Conservation (phyloP, 129 eudicot genomes). For the Mikania micrantha region DNA sequence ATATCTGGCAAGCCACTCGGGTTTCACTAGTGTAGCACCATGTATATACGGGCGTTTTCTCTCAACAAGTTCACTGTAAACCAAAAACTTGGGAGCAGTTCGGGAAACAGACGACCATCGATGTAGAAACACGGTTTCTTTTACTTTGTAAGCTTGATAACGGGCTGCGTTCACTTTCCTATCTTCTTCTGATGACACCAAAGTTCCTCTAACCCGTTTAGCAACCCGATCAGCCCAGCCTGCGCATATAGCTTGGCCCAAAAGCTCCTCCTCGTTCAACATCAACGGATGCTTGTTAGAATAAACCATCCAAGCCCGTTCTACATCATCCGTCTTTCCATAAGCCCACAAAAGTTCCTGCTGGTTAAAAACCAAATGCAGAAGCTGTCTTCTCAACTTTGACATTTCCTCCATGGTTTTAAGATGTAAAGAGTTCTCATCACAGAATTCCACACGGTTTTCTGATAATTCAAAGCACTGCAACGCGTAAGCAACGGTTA, state of each 20-base stretch:
- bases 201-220: slow-evolving; percentile 40
- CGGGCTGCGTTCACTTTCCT: slow-evolving; percentile 51
- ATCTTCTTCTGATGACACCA: slow-evolving; percentile 43
- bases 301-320: slow-evolving; percentile 59
- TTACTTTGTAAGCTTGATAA: slow-evolving; percentile 59
- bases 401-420: slow-evolving; percentile 98
- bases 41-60: slow-evolving; percentile 71
- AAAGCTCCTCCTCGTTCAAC: slow-evolving; percentile 62
- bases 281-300: slow-evolving; percentile 48
- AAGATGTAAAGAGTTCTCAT: slow-evolving; percentile 39
- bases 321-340: slow-evolving; percentile 59
- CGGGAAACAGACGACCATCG: slow-evolving; percentile 62
- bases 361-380: slow-evolving; percentile 61
- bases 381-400: slow-evolving; percentile 79
- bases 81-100: slow-evolving; percentile 72
- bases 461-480: slow-evolving; percentile 72
- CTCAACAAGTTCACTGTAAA: slow-evolving; percentile 62
- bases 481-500: slow-evolving; percentile 66
- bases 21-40: slow-evolving; percentile 71
- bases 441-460: slow-evolving; percentile 49
- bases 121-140: slow-evolving; percentile 67
- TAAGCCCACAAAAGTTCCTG: slow-evolving; percentile 54
- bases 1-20: slow-evolving; percentile 75
- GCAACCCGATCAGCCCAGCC: slow-evolving; percentile 98
- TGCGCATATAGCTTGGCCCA: slow-evolving; percentile 88